Evolutionary conservation across 805 yeast genomes (phyloP), one percentile per base, ranked within the genome.

Genomic region (Starmerella cellae): DNA sequence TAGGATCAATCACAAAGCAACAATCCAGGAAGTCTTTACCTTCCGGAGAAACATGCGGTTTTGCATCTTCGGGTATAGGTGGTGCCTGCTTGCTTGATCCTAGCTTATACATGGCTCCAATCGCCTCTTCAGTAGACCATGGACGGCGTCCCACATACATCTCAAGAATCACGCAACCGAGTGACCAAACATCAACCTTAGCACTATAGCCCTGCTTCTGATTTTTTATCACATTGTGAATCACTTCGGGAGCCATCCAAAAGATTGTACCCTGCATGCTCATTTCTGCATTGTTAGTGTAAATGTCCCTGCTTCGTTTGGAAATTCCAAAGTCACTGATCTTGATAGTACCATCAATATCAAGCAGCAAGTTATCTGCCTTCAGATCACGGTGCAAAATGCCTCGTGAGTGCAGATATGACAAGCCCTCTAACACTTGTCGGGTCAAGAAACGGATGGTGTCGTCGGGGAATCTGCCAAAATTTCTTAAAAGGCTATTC

Each of bases 211-310:
- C 98, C 58, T 80, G 91, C 50, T 77, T 77, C 52, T 72, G 72
- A 52, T 75, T 74, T 48, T 75, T 79, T 2, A 74, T 77, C 18
- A 76, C 76, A 45, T 83, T 84, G 58, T 85, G 88, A 39, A 91
- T 85, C 50, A 93, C 95, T 58, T 91, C 99, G 0, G 99, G 99
- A 1, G 99, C 99, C 98, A 91, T 91, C 98, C 98, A 91, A 60
- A 87, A 91, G 1, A 93, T 84, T 0, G 98, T 87, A 20, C 99
- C 99, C 61, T 93, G 95, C 94, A 83, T 84, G 11, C 96, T 87
- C 94, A 87, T 82, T 42, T 84, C 95, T 3, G 95, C 84, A 54
- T 83, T 77, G 59, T 91, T 85, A 24, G 82, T 77, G 59, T 91
- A 88, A 20, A 88, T 82, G 57, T 91, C 87, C 35, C 77, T 72